Evolutionary conservation across 2,329 filamentous ascomycete genomes (phyloP), one percentile per base, ranked within the genome.

Genomic region (Neurospora sp.): DNA sequence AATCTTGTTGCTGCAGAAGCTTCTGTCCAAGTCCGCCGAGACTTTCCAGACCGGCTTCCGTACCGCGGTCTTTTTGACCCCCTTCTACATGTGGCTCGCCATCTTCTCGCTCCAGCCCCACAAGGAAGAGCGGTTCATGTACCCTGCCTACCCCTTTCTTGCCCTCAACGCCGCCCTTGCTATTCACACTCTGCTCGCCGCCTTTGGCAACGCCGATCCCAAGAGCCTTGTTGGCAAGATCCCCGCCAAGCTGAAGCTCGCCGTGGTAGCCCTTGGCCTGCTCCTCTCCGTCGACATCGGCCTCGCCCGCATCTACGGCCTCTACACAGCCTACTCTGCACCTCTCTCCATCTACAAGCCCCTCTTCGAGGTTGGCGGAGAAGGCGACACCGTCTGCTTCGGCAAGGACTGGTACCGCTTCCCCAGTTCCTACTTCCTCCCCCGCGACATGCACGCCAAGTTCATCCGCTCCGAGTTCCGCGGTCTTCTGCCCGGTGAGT

Each of bases 391-490:
- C 19, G 88, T 99, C 2, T 99, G 96, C 79, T 87, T 97, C 46
- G 93, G 93, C 38, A 99, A 98, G 78, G 96, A 99, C 78, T 99
- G 96, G 96, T 97, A 99, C 79, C 92, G 96, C 42, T 98, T 97
- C 78, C 95, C 96, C 1, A 95, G 92, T 0, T 96, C 94, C 0
- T 98, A 93, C 82, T 93, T 96, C 78, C 84, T 99, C 3, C 95
- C 96, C 0, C 84, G 89, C n/a, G 87, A 88, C 67, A 92, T 96
- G 83, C 90, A 88, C 73, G 91, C 92, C 75, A 97, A 96, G 75
- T 99, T 97, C 77, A 84, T 99, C 75, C 92, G 91, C 74, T 97
- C 93, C 75, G 93, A 96, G 73, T 99, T 99, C 79, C 86, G 87
- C 9, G 96, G 96, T 1, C 83, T 99, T 19, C 83, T 99, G 4